phyloP scores from a whole-genome alignment of 179 eudicot genomes.

The Actinidia chinensis region DNA sequence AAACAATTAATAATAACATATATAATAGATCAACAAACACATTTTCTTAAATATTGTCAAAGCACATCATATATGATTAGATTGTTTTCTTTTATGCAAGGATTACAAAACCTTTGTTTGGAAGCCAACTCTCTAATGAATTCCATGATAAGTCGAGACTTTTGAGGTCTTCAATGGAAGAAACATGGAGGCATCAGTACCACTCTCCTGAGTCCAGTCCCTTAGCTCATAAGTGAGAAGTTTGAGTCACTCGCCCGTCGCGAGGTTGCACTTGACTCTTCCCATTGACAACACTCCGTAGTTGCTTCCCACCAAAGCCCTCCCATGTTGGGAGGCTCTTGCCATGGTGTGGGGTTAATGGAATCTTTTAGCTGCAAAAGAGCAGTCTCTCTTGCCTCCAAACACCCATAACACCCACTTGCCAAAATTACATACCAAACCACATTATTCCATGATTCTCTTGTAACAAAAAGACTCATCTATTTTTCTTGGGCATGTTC shows the following conservation, averaged over 20 bases:
- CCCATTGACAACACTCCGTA: background rate
- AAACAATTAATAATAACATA: background rate
- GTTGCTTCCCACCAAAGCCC: background rate
- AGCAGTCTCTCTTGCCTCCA: constrained; percentile 14
- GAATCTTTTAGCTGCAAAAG: constrained; percentile 15
- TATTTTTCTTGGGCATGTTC: background rate
- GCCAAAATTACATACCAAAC: background rate
- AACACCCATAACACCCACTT: background rate
- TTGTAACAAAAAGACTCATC: background rate
- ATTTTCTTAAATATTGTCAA: background rate
- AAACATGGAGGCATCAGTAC: constrained; percentile 3
- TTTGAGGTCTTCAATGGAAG: constrained; percentile 10
- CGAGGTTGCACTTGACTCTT: background rate
- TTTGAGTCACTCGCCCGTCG: background rate
- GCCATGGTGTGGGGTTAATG: too few relatives aligned
- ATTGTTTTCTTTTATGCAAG: background rate
- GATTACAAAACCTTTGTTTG: background rate
- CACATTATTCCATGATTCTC: background rate
- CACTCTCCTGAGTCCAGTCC: background rate
- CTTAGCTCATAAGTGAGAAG: background rate
- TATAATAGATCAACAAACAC: background rate
- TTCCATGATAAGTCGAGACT: background rate
- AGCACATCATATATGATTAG: background rate
- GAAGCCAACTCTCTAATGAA: background rate
- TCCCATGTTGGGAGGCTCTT: too few relatives aligned